These are phyloP conservation scores for Phytophthora lateralis DNA, from an alignment of 352 stramenopile genomes.

Conservation along the genomic window DNA sequence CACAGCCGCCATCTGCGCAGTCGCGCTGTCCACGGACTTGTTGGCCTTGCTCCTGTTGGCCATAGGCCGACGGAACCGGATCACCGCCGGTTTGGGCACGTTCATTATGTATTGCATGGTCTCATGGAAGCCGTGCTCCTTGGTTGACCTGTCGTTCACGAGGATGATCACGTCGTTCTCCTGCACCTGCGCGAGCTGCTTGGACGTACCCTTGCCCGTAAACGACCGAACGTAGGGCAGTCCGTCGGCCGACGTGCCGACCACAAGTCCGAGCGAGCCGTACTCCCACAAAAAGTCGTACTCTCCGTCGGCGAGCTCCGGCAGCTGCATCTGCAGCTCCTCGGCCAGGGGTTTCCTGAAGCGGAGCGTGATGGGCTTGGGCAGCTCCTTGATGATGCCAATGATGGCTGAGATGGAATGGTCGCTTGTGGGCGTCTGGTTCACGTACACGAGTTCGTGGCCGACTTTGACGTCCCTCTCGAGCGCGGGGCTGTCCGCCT, in stretches of 20 bases:
- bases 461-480: constrained; percentile 57
- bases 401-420: constrained; percentile 80
- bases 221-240: constrained; percentile 82
- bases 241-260: constrained; percentile 57
- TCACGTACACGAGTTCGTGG: constrained; percentile 84
- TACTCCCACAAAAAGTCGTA: constrained; percentile 90
- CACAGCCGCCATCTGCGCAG: constrained; percentile 31
- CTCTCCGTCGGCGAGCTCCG: constrained; percentile 61
- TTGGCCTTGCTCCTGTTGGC: constrained; percentile 29
- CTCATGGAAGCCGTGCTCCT: constrained; percentile 67
- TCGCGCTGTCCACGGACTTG: constrained; percentile 19
- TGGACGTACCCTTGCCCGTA: constrained; percentile 80
- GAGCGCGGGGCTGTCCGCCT: constrained; percentile 50
- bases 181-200: constrained; percentile 68
- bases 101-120: constrained; percentile 90
- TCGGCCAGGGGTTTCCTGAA: constrained; percentile 68
- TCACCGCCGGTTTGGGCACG: constrained; percentile 77
- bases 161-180: constrained; percentile 84
- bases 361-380: constrained; percentile 79
- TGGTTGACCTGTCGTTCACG: constrained; percentile 67
- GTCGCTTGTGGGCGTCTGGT: constrained; percentile 71
- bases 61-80: constrained; percentile 64
- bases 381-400: constrained; percentile 73
- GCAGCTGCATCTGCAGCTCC: constrained; percentile 53
- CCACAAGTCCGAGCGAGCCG: constrained; percentile 70